phyloP scores from a whole-genome alignment of 2,329 filamentous ascomycete species.

The Pseudopithomyces chartarum region DNA sequence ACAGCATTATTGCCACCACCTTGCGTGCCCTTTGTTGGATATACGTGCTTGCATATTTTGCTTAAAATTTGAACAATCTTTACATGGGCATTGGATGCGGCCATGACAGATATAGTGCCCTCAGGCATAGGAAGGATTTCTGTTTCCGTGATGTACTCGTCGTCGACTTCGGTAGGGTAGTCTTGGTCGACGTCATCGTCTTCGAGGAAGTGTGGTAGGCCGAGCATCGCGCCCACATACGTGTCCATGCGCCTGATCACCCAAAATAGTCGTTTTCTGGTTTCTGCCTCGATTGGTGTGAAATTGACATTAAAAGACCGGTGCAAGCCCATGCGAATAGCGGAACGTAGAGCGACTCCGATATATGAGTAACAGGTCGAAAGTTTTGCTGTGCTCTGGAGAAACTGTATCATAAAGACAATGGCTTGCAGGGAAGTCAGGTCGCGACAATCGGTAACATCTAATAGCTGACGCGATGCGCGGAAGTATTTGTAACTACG shows the following conservation, averaged over 20 bases:
- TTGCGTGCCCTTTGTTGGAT: slow-evolving; percentile 61
- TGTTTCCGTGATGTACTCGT: slow-evolving; percentile 56
- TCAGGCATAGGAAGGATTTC: slow-evolving; percentile 60
- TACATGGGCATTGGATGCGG: slow-evolving; percentile 65
- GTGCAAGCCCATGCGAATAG: slow-evolving; percentile 57
- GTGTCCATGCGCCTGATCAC: slow-evolving; percentile 57
- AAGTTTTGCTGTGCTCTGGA: slow-evolving; percentile 58
- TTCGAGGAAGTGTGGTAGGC: slow-evolving; percentile 54
- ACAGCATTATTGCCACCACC: slow-evolving; percentile 46
- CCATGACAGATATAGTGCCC: slow-evolving; percentile 61
- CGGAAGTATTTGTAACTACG: slow-evolving; percentile 55
- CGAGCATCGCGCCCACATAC: slow-evolving; percentile 58
- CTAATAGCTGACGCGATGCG: slow-evolving; percentile 54
- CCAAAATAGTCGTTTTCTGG: slow-evolving; percentile 58
- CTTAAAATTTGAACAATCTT: slow-evolving; percentile 61
- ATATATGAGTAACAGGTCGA: slow-evolving; percentile 60
- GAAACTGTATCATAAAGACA: slow-evolving; percentile 59
- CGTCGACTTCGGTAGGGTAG: slow-evolving; percentile 53
- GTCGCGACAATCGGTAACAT: slow-evolving; percentile 59
- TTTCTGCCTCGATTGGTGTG: slow-evolving; percentile 55
- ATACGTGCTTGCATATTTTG: slow-evolving; percentile 68
- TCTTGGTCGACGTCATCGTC: slow-evolving; percentile 58
- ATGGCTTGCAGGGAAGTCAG: slow-evolving; percentile 56
- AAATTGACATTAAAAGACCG: slow-evolving; percentile 54
- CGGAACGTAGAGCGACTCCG: slow-evolving; percentile 56